Base-by-base conservation (phyloP, 2,329 filamentous ascomycete genomes). In the Botrytis hyacinthi region DNA sequence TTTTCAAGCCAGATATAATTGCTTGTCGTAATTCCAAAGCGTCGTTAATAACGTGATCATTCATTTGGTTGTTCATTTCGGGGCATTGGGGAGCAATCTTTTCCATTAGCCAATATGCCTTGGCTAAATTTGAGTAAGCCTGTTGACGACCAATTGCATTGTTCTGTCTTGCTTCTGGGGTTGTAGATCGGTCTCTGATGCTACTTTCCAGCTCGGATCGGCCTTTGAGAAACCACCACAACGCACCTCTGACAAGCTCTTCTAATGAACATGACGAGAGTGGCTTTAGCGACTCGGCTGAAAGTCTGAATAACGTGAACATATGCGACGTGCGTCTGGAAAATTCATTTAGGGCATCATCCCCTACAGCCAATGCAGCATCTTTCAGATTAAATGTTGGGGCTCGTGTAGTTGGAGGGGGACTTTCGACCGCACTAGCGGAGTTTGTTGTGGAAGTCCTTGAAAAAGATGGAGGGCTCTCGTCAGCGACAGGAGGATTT, bases 171-270 rank as follows among this genome's bases (percentile, higher is more conserved):
- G 83, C 84, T 75, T 89, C 86, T 7, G 87, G 84, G 60, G 83
- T 85, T 51, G 84, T 83, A 44, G 90, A 87, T 10, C 89, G 87
- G 70, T 89, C 90, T 74, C 93, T 87, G 65, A 97, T 90, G 57
- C 91, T 86, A 20, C 84, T 82, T 81, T 97, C 95, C 70, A 97
- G 85, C 16, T 90, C 90, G 79, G 91, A 89, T 75, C 94, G 90
- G 32, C 94, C 95, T 77, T 89, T 92, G 63, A 97, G 81, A 79
- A 97, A 97, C 95, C 95, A 98, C 95, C 95, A 98, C 0, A 93
- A 84, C 5, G 90, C 91, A 37, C 90, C 91, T 73, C 93, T 88
- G 16, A 92, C 86, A 84, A 95, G 91, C 74, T 94, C 89, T 65
- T 87, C 85, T 0, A 91, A 86, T 0, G 89, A 84, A 69, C 89